Base-by-base conservation (phyloP, 805 yeast genomes). In the Ogataea chonburiensis region DNA sequence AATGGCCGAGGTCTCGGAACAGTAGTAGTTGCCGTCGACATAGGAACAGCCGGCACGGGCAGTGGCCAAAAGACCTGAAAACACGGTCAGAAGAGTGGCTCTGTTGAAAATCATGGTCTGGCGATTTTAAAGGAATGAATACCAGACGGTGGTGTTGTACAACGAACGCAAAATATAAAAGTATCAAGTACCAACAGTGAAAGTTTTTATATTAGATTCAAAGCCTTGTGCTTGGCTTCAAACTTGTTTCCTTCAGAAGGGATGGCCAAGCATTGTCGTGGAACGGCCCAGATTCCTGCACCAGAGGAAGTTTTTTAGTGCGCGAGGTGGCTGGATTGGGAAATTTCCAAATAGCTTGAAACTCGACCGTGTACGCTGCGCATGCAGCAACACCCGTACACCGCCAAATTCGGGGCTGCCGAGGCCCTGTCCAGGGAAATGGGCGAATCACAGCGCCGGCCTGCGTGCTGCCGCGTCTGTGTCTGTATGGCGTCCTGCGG, bases 21-120 rank as follows among this genome's bases (percentile, higher is more conserved):
- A 88, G 77, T 83, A 89, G 72, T 81, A 82, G 71, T 86, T 86
- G 50, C 96, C 96, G 47, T 64, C 73, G 25, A 70, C 72, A 43
- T 62, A 58, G 8, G 52, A 40, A 37, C 66, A 60, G 10, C 38
- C 50, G 9, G 63, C 60, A 17, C 36, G 29, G 17, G 40, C 38
- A 10, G 40, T 49, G 12, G 54, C 17, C 7, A 52, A 18, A 11
- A 59, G 37, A 12, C 50, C 20, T 5, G 64, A 37, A 13, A 47
- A 27, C 17, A 54, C 40, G 31, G 58, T 42, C 16, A 50, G 36
- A 17, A 54, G 42, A 17, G 48, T 37, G 16, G 51, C 22, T 20
- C 31, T 44, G 20, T 53, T 45, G 28, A 49, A 43, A 36, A 39
- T 46, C 61, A 53, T 53, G 12, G 36, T 39, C 34, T 28, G 37